These are phyloP conservation scores for Populus davidiana DNA, from an alignment of 345 rosid species.

Conservation along the genomic window DNA sequence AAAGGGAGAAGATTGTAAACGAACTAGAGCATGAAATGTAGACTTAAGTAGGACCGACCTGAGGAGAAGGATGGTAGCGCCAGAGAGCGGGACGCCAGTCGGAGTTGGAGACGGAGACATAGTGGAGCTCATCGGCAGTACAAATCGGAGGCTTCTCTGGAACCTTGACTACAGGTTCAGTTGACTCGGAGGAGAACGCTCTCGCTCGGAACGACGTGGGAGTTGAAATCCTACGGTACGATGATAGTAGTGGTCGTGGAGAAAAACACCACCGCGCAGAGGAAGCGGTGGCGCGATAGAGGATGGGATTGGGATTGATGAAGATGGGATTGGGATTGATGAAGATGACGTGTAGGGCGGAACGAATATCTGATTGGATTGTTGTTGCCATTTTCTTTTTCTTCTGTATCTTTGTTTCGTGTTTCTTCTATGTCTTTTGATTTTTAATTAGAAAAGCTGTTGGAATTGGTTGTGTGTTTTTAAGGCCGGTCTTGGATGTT, in stretches of 20 bases:
- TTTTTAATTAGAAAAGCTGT: background rate
- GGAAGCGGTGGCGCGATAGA: conserved; percentile 19
- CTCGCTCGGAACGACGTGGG: conserved; percentile 14
- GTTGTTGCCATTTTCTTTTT: background rate
- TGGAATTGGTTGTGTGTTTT: background rate
- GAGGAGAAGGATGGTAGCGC: conserved; percentile 64
- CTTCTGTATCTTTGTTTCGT: too few species aligned
- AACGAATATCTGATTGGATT: conserved; percentile 48
- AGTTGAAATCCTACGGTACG: background rate
- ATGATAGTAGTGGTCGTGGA: background rate
- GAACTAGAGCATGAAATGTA: background rate
- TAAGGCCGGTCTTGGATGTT: background rate
- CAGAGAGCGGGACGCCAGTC: conserved; percentile 90
- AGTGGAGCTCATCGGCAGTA: conserved; percentile 94
- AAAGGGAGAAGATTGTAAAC: background rate
- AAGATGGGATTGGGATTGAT: conserved; percentile 45
- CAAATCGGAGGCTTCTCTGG: conserved; percentile 63
- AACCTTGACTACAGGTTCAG: conserved; percentile 18
- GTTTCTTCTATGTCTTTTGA: too few species aligned
- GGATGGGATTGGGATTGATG: conserved; percentile 11
- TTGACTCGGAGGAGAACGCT: conserved; percentile 35
- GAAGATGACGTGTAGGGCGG: conserved; percentile 43
- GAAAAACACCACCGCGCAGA: conserved; percentile 8
- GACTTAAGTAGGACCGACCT: conserved; percentile 19
- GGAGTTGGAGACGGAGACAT: conserved; percentile 59